phyloP scores from a whole-genome alignment of 805 yeast species.

The Pichia nanzhaoensis region DNA sequence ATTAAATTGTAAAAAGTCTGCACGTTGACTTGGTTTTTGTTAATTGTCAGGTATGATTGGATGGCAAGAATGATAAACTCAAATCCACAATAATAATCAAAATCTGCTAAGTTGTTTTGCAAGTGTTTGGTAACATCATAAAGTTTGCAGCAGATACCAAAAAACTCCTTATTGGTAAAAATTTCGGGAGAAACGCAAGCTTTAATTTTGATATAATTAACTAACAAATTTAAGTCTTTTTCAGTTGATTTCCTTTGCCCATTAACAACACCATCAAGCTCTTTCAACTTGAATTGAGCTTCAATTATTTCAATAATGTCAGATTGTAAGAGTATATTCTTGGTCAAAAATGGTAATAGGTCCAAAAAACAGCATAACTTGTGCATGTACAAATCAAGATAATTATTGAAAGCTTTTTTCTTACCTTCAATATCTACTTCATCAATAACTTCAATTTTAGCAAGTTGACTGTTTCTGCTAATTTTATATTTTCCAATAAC shows the following conservation, averaged over 20 bases:
- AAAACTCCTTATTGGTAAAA: constrained; percentile 20
- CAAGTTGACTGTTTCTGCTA: constrained; percentile 53
- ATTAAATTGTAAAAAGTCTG: constrained; percentile 36
- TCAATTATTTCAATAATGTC: constrained; percentile 10
- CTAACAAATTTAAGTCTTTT: constrained; percentile 21
- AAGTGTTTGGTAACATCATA: constrained; percentile 36
- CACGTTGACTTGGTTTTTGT: constrained; percentile 11
- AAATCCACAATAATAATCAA: constrained; percentile 68
- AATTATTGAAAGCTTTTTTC: constrained; percentile 26
- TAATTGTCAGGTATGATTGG: constrained; percentile 24
- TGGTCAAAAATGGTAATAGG: constrained; percentile 29
- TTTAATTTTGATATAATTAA: constrained; percentile 39
- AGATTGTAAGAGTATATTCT: background rate
- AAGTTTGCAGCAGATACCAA: constrained; percentile 30
- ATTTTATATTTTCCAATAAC: constrained; percentile 29
- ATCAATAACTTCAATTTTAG: constrained; percentile 37
- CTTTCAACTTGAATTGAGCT: constrained; percentile 7
- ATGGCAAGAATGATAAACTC: constrained; percentile 57
- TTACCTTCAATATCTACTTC: background rate
- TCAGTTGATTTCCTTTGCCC: constrained; percentile 16
- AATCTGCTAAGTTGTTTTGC: constrained; percentile 38
- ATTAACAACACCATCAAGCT: constrained; percentile 10
- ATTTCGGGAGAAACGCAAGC: constrained; percentile 25
- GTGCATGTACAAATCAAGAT: constrained; percentile 40
- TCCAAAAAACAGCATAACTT: constrained; percentile 67